Evolutionary conservation across 805 yeast genomes (phyloP), one percentile per base, ranked within the genome.

Genomic region (Ogataea paraovalis): DNA sequence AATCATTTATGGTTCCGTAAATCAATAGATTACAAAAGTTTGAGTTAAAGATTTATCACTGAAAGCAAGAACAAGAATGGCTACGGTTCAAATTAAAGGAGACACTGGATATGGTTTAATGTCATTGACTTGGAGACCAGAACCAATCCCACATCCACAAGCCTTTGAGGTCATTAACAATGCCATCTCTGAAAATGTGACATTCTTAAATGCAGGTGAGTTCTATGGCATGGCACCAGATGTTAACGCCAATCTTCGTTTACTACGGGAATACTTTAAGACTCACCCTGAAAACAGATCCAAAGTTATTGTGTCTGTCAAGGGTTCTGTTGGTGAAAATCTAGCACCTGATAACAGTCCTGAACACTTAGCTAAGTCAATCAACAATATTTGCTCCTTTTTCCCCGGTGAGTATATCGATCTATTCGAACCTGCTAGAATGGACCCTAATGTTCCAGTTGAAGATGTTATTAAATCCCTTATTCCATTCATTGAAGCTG

Each of bases 81-180:
- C 45, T 27, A 41, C 30, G 10, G 43, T 52, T 39, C 42, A 36
- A 18, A 47, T 57, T 23, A 43, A 48, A 5, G 61, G 61, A 19
- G 56, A 56, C 30, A 68, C 70, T 46, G 96, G 96, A 39, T 80
- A 77, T 55, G 96, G 97, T 40, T 74, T 88, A 52, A 87, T 90
- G 96, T 78, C 85, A 47, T 72, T 87, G 62, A 86, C 96, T 1
- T 80, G 87, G 87, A 73, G 75, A 36, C 77, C 83, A 0, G 62
- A 57, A 0, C 88, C 87, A 30, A 64, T 76, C 30, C 75, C 84
- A 7, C 63, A 73, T 44, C 80, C 75, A 18, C 69, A 72, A 45
- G 81, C 86, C 2, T 70, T 80, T 49, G 77, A 68, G 10, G 67
- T 78, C 2, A 69, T 89, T 61, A 73, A 78, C 47, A 67, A 71